Conservation (phyloP, 139 green algal species). For the Coelastrella sp. region DNA sequence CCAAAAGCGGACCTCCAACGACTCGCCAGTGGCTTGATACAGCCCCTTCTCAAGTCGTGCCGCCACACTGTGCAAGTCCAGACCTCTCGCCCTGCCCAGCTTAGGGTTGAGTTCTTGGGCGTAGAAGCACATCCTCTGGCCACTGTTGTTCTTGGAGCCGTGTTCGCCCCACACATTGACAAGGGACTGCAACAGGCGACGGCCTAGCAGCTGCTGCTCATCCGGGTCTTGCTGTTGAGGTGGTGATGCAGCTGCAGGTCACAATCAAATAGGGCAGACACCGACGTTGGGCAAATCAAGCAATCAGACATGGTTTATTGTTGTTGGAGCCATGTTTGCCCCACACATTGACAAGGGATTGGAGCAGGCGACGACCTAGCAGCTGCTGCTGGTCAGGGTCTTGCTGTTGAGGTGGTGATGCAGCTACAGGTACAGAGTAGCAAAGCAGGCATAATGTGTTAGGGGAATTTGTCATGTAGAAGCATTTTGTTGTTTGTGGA, state of each 20-base stretch:
- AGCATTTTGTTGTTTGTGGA: constrained; percentile 3
- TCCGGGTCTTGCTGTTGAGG: not conserved
- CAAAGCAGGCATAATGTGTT: too few relatives aligned
- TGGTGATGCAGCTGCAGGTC: too few relatives aligned
- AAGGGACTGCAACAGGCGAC: constrained; percentile 57
- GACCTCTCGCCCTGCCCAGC: constrained; percentile 11
- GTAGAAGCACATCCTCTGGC: constrained; percentile 56
- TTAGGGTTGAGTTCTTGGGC: constrained; percentile 51
- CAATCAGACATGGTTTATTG: too few relatives aligned
- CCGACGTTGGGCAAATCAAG: too few relatives aligned
- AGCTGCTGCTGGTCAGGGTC: constrained; percentile 29
- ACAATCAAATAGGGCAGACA: too few relatives aligned
- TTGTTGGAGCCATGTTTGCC: constrained; percentile 25
- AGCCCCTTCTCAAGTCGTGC: constrained; percentile 60
- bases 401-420: too few relatives aligned
- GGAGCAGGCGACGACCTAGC: constrained; percentile 53
- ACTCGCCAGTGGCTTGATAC: constrained; percentile 53
- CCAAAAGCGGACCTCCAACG: not conserved
- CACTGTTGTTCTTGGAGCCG: constrained; percentile 23
- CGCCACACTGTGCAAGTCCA: constrained; percentile 64
- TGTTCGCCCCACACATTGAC: constrained; percentile 39
- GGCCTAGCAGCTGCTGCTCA: constrained; percentile 38
- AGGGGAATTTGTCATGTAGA: too few relatives aligned
- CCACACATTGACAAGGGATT: constrained; percentile 48
- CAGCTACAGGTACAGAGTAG: too few relatives aligned